Evolutionary conservation across 345 rosid species (phyloP).

Genomic region (Nasturtium officinale): DNA sequence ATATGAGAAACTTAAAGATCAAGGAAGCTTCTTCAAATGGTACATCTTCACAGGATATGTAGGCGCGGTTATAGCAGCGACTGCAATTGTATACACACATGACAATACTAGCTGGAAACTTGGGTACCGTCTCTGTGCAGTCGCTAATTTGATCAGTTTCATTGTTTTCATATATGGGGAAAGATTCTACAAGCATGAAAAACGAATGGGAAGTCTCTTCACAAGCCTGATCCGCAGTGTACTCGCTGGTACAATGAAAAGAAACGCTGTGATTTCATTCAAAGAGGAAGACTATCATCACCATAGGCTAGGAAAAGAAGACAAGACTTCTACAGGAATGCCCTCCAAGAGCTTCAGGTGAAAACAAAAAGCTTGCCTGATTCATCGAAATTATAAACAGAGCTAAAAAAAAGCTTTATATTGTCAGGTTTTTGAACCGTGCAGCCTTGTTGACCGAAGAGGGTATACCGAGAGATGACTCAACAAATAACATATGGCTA

Average conservation of each 20-base stretch:
- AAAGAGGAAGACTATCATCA: slow-evolving; percentile 46
- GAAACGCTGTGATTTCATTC: slow-evolving; percentile 39
- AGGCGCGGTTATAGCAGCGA: slow-evolving; percentile 30
- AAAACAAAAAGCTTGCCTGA: background rate
- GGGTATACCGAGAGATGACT: slow-evolving; percentile 31
- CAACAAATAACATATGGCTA: slow-evolving; percentile 41
- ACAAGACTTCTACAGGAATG: background rate
- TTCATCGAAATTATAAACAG: background rate
- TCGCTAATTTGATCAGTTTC: slow-evolving; percentile 42
- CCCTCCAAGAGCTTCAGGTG: slow-evolving; percentile 50
- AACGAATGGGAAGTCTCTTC: slow-evolving; percentile 54
- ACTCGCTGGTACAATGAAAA: slow-evolving; percentile 43
- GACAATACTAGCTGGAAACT: slow-evolving; percentile 55
- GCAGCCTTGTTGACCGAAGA: slow-evolving; percentile 46
- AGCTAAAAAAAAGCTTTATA: background rate
- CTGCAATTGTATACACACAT: slow-evolving; percentile 47
- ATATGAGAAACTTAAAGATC: slow-evolving; percentile 41
- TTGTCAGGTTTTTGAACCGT: slow-evolving; percentile 26
- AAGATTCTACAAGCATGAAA: slow-evolving; percentile 44
- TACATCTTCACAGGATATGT: slow-evolving; percentile 45
- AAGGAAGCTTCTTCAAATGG: slow-evolving; percentile 59
- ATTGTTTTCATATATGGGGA: slow-evolving; percentile 45
- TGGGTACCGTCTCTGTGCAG: slow-evolving; percentile 49
- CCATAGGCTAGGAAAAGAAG: background rate
- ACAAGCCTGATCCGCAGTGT: slow-evolving; percentile 46